Base-by-base conservation (phyloP, 345 rosid species). In the Geranium rotundifolium region DNA sequence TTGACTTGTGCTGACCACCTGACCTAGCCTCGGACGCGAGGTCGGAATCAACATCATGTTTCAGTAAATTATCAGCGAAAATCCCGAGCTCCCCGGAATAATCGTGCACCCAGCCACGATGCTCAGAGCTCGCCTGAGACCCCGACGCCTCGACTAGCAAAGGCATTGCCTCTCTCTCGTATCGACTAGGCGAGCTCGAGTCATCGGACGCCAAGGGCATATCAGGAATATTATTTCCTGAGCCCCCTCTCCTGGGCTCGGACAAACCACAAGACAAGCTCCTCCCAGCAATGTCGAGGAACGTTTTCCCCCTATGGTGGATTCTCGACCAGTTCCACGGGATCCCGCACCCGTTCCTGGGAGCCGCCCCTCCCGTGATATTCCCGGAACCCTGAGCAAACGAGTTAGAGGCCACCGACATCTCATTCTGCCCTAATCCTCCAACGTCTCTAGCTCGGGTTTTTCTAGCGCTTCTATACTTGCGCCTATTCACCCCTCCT, bases 251-350 rank as follows among this genome's bases (percentile, higher is more conserved):
- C 73, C 80, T 84, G 20, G 95, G 73, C 39, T 86, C 96, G 29
- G 96, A 82, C 61, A 84, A 71, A 30, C 99, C 99, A 70, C 97
- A 95, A 61, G 99, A 88, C 46, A 95, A 82, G 76, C 97, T 90
- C 77, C 95, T 76, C 41, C 99, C 99, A 19, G 99, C 99, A 71
- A 73, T 82, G 76, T 95, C 97, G 7, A 95, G 82, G 67, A 95
- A 77, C 17, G 76, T 95, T 69, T 75, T 88, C 46, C 99, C 86
- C 69, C 92, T 74, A 20, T 86, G 77, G 73, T 95, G 99, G 68
- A 95, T 90, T 67, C 95, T 82, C 5, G 99, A 95, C 99, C 99
- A 95, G 66, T 95, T 95, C 83, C 86, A 95, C 0, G 96, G 97
- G 56, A 95, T 79, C 55, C 99, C 99, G 75, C 99, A 95, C 50